Evolutionary conservation across 2,329 filamentous ascomycete genomes (phyloP).

Genomic region (Karstenula rhodostoma): DNA sequence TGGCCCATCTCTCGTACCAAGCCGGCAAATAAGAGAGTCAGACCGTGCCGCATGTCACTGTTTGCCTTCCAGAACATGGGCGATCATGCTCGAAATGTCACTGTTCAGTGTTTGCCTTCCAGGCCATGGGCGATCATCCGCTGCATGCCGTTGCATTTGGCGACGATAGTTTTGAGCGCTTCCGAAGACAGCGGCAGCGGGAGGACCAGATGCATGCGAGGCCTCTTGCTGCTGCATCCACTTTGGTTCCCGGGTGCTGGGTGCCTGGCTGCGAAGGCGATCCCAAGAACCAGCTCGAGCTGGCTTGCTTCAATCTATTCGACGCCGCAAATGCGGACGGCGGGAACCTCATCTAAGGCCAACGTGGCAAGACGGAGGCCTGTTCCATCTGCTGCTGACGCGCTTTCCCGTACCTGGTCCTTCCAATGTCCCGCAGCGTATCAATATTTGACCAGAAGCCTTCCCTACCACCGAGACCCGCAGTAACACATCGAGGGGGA

Average conservation of each 20-base stretch:
- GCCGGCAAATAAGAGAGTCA: constrained; percentile 12
- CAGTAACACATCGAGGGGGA: background rate
- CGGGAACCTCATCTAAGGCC: constrained; percentile 13
- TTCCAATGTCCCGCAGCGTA: constrained; percentile 7
- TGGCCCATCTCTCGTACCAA: constrained; percentile 9
- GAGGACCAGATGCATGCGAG: background rate
- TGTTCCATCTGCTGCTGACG: constrained; percentile 4
- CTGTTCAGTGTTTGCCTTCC: too few relatives aligned
- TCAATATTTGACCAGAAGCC: constrained; percentile 8
- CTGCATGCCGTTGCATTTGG: background rate
- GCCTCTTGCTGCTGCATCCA: constrained; percentile 3
- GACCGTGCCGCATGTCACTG: constrained; percentile 6
- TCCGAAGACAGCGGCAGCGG: background rate
- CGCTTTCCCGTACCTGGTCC: constrained; percentile 4
- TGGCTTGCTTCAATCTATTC: constrained; percentile 1
- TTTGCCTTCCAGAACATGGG: background rate
- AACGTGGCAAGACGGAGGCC: background rate
- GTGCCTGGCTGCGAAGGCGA: background rate
- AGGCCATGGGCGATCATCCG: constrained; percentile 9
- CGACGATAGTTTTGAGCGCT: background rate
- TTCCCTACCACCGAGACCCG: constrained; percentile 14
- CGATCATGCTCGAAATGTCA: too few relatives aligned
- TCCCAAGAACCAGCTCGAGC: constrained; percentile 4
- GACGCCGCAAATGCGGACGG: constrained; percentile 5
- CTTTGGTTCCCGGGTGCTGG: constrained; percentile 10